Evolutionary conservation across 1,284 basidiomycete genomes (phyloP).

Genomic region (Apiotrichum brassicae): DNA sequence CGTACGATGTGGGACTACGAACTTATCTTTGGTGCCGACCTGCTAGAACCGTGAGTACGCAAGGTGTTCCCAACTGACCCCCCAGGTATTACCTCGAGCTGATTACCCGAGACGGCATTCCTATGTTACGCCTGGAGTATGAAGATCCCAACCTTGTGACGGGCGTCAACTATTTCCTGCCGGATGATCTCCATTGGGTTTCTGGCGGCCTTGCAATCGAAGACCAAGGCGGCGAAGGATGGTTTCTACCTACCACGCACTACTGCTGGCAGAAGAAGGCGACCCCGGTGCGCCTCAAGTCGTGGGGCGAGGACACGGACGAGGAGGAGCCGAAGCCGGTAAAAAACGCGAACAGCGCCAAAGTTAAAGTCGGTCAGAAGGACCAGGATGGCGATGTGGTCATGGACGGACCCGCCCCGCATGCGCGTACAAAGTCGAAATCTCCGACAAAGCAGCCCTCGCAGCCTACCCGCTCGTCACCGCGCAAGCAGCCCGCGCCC

Average conservation of each 20-base stretch:
- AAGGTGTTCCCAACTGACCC: too few species aligned
- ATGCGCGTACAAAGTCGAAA: not conserved
- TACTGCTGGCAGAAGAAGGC: constrained; percentile 7
- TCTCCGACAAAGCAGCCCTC: not conserved
- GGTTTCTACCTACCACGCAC: constrained; percentile 1
- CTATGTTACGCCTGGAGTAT: too few species aligned
- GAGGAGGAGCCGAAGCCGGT: not conserved
- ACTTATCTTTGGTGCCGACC: constrained; percentile 12
- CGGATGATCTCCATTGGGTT: constrained; percentile 2
- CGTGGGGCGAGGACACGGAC: not conserved
- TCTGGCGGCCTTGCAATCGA: constrained; percentile 10
- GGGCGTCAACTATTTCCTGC: too few species aligned
- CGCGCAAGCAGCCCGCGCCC: not conserved
- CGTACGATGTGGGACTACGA: constrained; percentile 16
- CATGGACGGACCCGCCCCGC: constrained; percentile 6
- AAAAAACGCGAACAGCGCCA: not conserved
- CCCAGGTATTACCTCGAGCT: constrained; percentile 7
- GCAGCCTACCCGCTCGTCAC: not conserved
- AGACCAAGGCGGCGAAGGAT: constrained; percentile 3
- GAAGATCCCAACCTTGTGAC: too few species aligned
- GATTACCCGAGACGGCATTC: not conserved
- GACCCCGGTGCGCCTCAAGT: not conserved
- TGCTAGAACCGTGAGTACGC: too few species aligned
- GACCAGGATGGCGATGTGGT: constrained; percentile 8
- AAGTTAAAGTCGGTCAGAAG: not conserved